Evolutionary conservation across 2,329 filamentous ascomycete species (phyloP).

Genomic region (Aspergillus pseudoglaucus): DNA sequence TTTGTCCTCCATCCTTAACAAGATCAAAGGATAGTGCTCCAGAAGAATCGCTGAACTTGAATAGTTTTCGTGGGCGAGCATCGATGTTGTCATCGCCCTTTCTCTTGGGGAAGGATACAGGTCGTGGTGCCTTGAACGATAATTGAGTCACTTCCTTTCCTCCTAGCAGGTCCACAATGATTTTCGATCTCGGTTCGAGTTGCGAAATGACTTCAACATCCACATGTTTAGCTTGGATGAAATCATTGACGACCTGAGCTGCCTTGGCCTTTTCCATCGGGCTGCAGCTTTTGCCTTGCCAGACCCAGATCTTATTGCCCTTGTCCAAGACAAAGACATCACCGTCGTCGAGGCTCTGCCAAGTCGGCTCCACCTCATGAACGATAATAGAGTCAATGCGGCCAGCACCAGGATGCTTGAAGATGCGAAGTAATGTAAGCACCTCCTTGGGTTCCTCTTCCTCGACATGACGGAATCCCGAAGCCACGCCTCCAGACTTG

Average conservation of each 20-base stretch:
- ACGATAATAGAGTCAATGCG: conserved; percentile 51
- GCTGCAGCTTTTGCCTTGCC: conserved; percentile 60
- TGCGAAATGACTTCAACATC: conserved; percentile 62
- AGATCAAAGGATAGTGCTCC: conserved; percentile 53
- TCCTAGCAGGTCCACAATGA: conserved; percentile 53
- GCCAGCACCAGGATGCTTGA: conserved; percentile 50
- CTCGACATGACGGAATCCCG: conserved; percentile 60
- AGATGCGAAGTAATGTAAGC: conserved; percentile 54
- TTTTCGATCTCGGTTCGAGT: conserved; percentile 43
- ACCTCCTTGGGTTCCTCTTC: conserved; percentile 39
- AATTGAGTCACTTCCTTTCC: conserved; percentile 39
- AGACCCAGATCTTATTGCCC: conserved; percentile 61
- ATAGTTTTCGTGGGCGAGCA: conserved; percentile 43
- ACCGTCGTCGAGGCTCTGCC: conserved; percentile 57
- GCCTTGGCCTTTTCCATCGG: conserved; percentile 66
- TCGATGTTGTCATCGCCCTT: conserved; percentile 4
- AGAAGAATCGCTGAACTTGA: conserved; percentile 57
- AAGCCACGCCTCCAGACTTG: conserved; percentile 53
- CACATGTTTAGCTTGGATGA: conserved; percentile 54
- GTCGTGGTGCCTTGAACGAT: conserved; percentile 39
- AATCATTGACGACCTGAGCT: conserved; percentile 56
- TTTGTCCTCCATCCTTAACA: conserved; percentile 51
- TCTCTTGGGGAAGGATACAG: conserved; percentile 24
- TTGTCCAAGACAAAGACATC: conserved; percentile 62
- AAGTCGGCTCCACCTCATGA: conserved; percentile 57